Evolutionary conservation across 805 yeast species (phyloP).

Genomic region (Blastobotrys terrestris): DNA sequence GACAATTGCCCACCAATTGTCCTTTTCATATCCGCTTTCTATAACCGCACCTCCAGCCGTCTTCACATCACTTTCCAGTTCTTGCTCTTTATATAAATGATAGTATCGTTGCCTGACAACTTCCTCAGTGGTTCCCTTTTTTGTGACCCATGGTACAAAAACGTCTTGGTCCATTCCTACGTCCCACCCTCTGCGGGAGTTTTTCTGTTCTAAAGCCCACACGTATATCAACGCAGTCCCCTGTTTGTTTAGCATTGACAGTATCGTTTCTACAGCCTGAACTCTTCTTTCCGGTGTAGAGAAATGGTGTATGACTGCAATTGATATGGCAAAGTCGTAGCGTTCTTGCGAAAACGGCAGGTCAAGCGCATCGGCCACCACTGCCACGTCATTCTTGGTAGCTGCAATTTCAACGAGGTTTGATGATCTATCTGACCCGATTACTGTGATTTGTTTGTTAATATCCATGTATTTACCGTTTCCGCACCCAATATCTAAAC

Average conservation of each 20-base stretch:
- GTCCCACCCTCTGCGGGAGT: slow-evolving; percentile 82
- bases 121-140: slow-evolving; percentile 35
- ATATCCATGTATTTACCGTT: slow-evolving; percentile 85
- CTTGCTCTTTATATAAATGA: slow-evolving; percentile 82
- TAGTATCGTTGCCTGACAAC: slow-evolving; percentile 75
- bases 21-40: slow-evolving; percentile 80
- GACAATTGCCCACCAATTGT: slow-evolving; percentile 83
- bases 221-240: slow-evolving; percentile 82
- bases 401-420: slow-evolving; percentile 35
- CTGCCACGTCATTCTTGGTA: slow-evolving; percentile 46
- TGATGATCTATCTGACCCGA: slow-evolving; percentile 50
- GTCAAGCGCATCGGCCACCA: slow-evolving; percentile 74
- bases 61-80: slow-evolving; percentile 62
- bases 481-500: slow-evolving; percentile 95
- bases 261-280: slow-evolving; percentile 63
- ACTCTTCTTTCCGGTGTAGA: slow-evolving; percentile 76
- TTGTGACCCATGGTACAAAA: slow-evolving; percentile 90
- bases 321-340: slow-evolving; percentile 84
- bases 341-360: slow-evolving; percentile 47
- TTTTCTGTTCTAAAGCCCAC: slow-evolving; percentile 94
- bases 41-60: slow-evolving; percentile 66
- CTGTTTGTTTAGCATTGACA: slow-evolving; percentile 48
- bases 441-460: slow-evolving; percentile 57
- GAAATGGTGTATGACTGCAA: slow-evolving; percentile 95
- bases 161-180: slow-evolving; percentile 92